Evolutionary conservation across 495 filamentous ascomycete species (phyloP), one percentile per base, ranked within the genome.

Genomic region (Astrothelium macrocarpum): DNA sequence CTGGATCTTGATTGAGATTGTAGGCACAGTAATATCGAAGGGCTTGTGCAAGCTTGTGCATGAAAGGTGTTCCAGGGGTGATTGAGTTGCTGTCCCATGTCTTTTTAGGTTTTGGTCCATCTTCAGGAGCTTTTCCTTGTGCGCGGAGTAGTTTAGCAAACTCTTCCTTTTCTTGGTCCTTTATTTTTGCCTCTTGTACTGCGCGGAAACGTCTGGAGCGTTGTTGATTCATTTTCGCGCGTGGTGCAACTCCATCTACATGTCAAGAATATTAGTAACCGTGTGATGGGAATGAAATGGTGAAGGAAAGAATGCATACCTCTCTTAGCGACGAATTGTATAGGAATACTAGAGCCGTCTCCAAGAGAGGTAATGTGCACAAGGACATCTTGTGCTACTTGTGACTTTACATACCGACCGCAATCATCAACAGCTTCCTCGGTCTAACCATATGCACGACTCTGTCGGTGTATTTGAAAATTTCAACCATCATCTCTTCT

Each of bases 1-100:
- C 87, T 26, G 94, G 91, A 74, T 99, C 94, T 36, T 90, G 95
- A 74, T 95, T 96, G 60, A 96, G 85, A 78, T 99, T 99, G 74
- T 96, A 97, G 1, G 90, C 83, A 73, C 87, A 88, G 93, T 94
- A 99, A 73, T 96, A 99, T 66, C 91, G 84, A 69, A 99, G 77
- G 69, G 90, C 91, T n/a, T 83, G 78, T 39, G 95, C 91, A 32
- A 99, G 84, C 65, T 92, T 91, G 71, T 96, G 89, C 95, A 99
- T 99, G 79, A 99, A 99, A 0, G 94, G 94, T 1, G 94, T 99
- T 67, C 94, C 94, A 11, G 94, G 94, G 3, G 95, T 99, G 70
- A 99, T 99, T 59, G 91, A 88, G 71, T 99, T 99, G 71, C 90
- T 90, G 73, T 99, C 94, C 85, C 95, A 99, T 1, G 91, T 93